Conservation (phyloP, 2,329 filamentous ascomycete genomes). For the Fusarium verticillioides region DNA sequence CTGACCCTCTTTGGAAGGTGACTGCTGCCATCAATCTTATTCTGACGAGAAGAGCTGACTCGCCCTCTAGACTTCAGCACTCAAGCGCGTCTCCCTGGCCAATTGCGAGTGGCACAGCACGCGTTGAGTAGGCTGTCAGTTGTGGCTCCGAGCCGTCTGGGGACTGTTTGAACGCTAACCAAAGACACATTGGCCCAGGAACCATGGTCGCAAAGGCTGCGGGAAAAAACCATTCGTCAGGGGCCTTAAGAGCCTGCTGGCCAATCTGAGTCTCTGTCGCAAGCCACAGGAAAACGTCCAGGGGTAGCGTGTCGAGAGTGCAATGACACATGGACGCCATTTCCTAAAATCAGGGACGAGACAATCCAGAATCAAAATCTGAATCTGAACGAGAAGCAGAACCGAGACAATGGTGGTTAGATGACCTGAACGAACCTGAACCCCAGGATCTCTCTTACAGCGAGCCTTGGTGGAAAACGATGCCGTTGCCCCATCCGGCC, state of each 20-base stretch:
- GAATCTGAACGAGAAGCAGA: slow-evolving; percentile 8
- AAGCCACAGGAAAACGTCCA: slow-evolving; percentile 32
- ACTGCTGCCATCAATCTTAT: slow-evolving; percentile 28
- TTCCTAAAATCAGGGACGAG: slow-evolving; percentile 13
- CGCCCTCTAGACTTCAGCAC: slow-evolving; percentile 8
- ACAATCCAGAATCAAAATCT: slow-evolving; percentile 11
- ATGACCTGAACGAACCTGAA: background rate
- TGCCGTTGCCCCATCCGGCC: slow-evolving; percentile 30
- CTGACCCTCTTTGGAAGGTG: slow-evolving; percentile 22
- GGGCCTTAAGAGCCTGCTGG: slow-evolving; percentile 15
- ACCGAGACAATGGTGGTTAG: slow-evolving; percentile 24
- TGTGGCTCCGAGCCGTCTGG: slow-evolving; percentile 36
- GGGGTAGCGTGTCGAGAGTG: slow-evolving; percentile 9
- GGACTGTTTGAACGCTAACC: slow-evolving; percentile 29
- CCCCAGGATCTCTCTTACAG: slow-evolving; percentile 7
- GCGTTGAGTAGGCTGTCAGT: slow-evolving; percentile 28
- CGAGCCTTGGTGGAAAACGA: slow-evolving; percentile 1
- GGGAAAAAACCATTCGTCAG: slow-evolving; percentile 26
- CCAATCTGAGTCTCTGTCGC: slow-evolving; percentile 20
- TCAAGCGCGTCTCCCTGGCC: slow-evolving; percentile 16
- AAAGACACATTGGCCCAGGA: slow-evolving; percentile 40
- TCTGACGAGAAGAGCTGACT: slow-evolving; percentile 20
- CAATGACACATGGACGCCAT: slow-evolving; percentile 4
- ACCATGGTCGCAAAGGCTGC: slow-evolving; percentile 22
- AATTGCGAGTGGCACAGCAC: slow-evolving; percentile 21